Evolutionary conservation across 169 alveolate species (phyloP).

Genomic region (Perkinsus chesapeaki): DNA sequence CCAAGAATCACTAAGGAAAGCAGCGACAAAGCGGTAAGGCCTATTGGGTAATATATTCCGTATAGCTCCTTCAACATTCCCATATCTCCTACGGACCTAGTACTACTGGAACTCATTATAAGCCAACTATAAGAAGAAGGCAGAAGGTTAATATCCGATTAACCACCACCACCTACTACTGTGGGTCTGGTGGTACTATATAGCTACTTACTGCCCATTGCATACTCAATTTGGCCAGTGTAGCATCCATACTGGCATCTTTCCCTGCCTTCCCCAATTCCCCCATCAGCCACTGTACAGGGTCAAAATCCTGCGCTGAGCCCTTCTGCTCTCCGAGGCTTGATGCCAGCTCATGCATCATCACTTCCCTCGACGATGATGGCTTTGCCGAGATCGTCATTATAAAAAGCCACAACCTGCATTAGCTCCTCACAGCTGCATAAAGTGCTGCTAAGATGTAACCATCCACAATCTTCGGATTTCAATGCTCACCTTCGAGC

Average conservation of each 20-base stretch:
- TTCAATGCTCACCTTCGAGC: too few species aligned
- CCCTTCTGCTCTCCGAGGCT: background rate
- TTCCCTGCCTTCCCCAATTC: background rate
- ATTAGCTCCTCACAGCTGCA: too few species aligned
- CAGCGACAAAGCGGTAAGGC: background rate
- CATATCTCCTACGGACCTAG: too few species aligned
- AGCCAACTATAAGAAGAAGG: too few species aligned
- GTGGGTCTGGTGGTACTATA: too few species aligned
- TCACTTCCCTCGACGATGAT: background rate
- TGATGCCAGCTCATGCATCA: background rate
- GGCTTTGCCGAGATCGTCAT: background rate
- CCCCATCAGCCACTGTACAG: background rate
- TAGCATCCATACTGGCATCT: background rate
- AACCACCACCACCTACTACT: too few species aligned
- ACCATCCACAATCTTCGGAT: too few species aligned
- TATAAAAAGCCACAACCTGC: background rate
- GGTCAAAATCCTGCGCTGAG: background rate
- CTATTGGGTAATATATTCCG: background rate
- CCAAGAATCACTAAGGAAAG: too few species aligned
- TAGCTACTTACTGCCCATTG: background rate
- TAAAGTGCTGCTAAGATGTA: too few species aligned
- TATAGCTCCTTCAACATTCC: too few species aligned
- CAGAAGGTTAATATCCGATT: too few species aligned
- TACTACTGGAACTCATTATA: too few species aligned
- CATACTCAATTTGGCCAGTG: background rate